A percentile compares a stretch with the other conserved stretches of the same genome.
These are phyloP conservation scores for Schizochytrium sp. DNA, from an alignment of 108 stramenopile species.

Conservation along the genomic window DNA sequence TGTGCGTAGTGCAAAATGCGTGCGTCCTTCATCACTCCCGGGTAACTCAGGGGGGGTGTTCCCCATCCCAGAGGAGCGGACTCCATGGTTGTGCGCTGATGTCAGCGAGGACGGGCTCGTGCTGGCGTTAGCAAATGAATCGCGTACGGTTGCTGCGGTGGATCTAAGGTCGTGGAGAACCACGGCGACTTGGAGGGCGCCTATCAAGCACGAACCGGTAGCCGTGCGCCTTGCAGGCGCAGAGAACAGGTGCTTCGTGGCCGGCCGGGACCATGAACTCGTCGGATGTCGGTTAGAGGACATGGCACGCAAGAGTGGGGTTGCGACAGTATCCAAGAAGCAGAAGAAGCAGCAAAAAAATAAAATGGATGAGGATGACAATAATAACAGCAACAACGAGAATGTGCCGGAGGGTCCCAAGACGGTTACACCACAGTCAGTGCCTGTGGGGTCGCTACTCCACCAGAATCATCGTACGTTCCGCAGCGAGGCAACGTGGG, in stretches of 20 bases:
- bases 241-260: constrained; percentile 25
- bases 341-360: neutral
- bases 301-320: no score
- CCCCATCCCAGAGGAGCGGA: neutral
- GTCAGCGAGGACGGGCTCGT: neutral
- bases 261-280: constrained; percentile 49
- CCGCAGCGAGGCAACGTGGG: constrained; percentile 50
- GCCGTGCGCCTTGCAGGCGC: neutral
- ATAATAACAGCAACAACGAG: no score
- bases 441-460: constrained; percentile 2
- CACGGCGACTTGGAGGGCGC: neutral
- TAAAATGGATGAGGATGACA: neutral
- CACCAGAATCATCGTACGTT: constrained; percentile 57
- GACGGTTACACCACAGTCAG: constrained; percentile 11
- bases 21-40: neutral
- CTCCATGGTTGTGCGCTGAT: neutral
- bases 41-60: neutral
- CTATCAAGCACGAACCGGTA: constrained; percentile 57
- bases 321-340: neutral
- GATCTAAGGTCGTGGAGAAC: neutral
- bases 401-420: neutral
- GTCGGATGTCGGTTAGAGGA: constrained; percentile 19
- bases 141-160: neutral
- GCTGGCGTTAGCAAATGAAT: neutral
- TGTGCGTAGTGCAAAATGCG: neutral